phyloP scores from a whole-genome alignment of 1,284 basidiomycete species.

The Ustilago curta region DNA sequence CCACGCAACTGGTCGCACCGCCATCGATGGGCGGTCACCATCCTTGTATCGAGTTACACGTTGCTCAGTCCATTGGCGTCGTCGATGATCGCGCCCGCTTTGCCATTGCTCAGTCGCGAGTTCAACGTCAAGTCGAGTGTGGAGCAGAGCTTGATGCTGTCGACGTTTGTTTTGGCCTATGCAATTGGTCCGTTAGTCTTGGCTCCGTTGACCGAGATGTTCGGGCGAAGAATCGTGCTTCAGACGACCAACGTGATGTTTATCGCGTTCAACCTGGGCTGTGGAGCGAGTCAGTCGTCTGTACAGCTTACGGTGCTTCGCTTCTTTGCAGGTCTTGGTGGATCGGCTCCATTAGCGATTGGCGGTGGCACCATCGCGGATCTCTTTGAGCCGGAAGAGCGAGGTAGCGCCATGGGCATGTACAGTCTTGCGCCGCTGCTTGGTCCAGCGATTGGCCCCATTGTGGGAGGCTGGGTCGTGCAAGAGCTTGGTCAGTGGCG shows the following conservation, averaged over 20 bases:
- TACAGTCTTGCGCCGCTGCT: conserved; percentile 74
- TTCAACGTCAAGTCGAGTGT: conserved; percentile 46
- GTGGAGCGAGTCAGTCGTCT: conserved; percentile 46
- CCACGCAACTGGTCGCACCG: conserved; percentile 77
- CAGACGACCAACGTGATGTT: conserved; percentile 59
- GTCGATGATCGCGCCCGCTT: conserved; percentile 65
- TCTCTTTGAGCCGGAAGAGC: conserved; percentile 77
- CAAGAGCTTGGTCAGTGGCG: conserved; percentile 49
- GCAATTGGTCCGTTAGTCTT: conserved; percentile 57
- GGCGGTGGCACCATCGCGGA: conserved; percentile 74
- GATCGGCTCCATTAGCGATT: conserved; percentile 71
- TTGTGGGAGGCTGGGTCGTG: conserved; percentile 53
- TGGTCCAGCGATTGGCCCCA: conserved; percentile 54
- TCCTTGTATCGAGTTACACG: conserved; percentile 57
- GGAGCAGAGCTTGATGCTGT: conserved; percentile 52
- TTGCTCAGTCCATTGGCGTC: conserved; percentile 60
- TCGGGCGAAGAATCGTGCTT: conserved; percentile 65
- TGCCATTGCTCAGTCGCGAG: conserved; percentile 45
- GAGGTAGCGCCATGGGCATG: conserved; percentile 78
- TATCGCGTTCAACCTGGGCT: conserved; percentile 63
- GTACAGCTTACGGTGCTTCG: conserved; percentile 73
- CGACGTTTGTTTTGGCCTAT: conserved; percentile 60
- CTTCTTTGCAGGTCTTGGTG: conserved; percentile 77
- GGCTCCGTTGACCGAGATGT: conserved; percentile 75
- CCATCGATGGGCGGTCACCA: conserved; percentile 76